A percentile compares a stretch with the other conserved stretches of the same genome.
phyloP scores from a whole-genome alignment of 192 early-diverging fungal species.

The Coemansia sp. region DNA sequence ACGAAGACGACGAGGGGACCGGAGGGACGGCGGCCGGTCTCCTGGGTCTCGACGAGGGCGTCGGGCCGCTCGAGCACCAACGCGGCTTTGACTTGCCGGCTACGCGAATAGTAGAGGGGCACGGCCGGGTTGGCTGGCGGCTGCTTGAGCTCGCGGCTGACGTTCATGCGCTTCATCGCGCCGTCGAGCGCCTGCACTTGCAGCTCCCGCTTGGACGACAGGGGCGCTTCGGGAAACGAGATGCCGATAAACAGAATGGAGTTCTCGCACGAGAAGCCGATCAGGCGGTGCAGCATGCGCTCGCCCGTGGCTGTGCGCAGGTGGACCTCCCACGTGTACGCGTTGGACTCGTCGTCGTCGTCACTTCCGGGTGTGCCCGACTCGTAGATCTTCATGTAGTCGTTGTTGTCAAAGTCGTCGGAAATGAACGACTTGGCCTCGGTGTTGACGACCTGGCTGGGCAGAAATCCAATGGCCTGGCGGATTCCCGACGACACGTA shows the following conservation, averaged over 20 bases:
- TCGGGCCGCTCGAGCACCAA: slow-evolving; percentile 37
- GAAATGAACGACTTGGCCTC: slow-evolving; percentile 33
- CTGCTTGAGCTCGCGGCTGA: slow-evolving; percentile 22
- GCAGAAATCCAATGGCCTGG: slow-evolving; percentile 29
- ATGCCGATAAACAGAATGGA: slow-evolving; percentile 26
- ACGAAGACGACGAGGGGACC: slow-evolving; percentile 41
- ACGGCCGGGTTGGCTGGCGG: slow-evolving; percentile 8
- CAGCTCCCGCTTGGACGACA: slow-evolving; percentile 16
- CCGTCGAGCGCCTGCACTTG: slow-evolving; percentile 44
- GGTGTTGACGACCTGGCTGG: slow-evolving; percentile 18
- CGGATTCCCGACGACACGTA: slow-evolving; percentile 45
- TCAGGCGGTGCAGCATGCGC: slow-evolving; percentile 21
- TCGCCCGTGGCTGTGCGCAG: slow-evolving; percentile 14
- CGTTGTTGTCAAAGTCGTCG: slow-evolving; percentile 23
- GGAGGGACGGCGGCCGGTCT: slow-evolving; percentile 12
- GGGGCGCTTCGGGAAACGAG: slow-evolving; percentile 30
- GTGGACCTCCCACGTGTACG: slow-evolving; percentile 37
- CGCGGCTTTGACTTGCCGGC: slow-evolving; percentile 31
- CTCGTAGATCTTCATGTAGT: slow-evolving; percentile 35
- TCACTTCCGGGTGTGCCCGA: slow-evolving; percentile 15
- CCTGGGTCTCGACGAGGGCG: slow-evolving; percentile 4
- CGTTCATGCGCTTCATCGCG: slow-evolving; percentile 23
- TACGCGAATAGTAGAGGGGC: slow-evolving; percentile 22
- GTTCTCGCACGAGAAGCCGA: slow-evolving; percentile 44
- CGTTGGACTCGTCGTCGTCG: slow-evolving; percentile 35